Evolutionary conservation across 768 basidiomycete genomes (phyloP).

Genomic region (Kondoa malvinella): DNA sequence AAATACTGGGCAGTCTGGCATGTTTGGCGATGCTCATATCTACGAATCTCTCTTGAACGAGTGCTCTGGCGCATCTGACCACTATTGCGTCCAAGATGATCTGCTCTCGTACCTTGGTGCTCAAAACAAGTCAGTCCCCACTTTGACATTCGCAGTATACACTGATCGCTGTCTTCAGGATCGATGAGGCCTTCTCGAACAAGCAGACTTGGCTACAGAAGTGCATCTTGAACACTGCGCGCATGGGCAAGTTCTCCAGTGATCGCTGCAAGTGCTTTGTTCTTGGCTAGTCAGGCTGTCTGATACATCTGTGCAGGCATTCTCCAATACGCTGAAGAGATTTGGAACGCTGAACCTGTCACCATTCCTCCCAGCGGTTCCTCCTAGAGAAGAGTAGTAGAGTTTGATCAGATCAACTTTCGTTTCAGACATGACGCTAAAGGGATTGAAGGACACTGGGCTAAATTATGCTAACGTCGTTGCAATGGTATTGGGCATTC

Average conservation of each 20-base stretch:
- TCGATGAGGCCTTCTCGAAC: constrained; percentile 74
- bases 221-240: constrained; percentile 38
- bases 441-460: too few species aligned
- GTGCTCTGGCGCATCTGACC: background rate
- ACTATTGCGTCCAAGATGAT: constrained; percentile 20
- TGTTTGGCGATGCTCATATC: constrained; percentile 24
- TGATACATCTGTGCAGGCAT: too few species aligned
- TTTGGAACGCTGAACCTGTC: background rate
- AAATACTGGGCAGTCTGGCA: constrained; percentile 41
- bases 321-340: background rate
- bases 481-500: too few species aligned
- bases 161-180: constrained; percentile 64
- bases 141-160: constrained; percentile 44
- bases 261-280: too few species aligned
- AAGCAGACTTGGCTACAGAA: constrained; percentile 80
- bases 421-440: too few species aligned
- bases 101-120: constrained; percentile 41
- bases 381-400: too few species aligned
- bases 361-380: background rate
- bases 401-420: too few species aligned
- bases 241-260: constrained; percentile 95
- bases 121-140: background rate
- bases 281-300: too few species aligned
- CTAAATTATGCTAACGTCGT: too few species aligned
- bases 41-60: background rate